Conservation (phyloP, 1,284 basidiomycete species). For the Xerocomus tenax region DNA sequence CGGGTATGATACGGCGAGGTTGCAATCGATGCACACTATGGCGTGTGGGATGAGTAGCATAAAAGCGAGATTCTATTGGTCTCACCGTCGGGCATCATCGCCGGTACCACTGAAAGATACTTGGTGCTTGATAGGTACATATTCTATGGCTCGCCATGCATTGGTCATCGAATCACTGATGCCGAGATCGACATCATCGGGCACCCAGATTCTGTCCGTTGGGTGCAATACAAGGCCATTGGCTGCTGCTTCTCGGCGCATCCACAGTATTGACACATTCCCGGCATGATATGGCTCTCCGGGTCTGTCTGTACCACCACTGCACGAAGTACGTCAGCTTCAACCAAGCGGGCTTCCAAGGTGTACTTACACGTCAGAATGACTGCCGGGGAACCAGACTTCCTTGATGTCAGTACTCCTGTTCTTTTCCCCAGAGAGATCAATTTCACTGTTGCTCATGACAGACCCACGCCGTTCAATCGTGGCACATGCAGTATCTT, state of each 20-base stretch:
- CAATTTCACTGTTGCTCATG: background rate
- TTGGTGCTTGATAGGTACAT: constrained; percentile 24
- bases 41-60: background rate
- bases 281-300: constrained; percentile 17
- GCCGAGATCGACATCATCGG: constrained; percentile 21
- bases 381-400: constrained; percentile 14
- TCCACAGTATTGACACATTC: constrained; percentile 25
- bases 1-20: constrained; percentile 5
- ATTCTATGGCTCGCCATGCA: constrained; percentile 21
- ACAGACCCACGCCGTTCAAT: background rate
- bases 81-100: constrained; percentile 14
- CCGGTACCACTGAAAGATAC: constrained; percentile 15
- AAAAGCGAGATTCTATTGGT: background rate
- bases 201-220: constrained; percentile 21
- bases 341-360: background rate
- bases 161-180: constrained; percentile 17
- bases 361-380: constrained; percentile 29
- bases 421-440: background rate
- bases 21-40: constrained; percentile 16
- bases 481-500: background rate
- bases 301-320: constrained; percentile 18
- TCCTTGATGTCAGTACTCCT: constrained; percentile 21
- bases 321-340: constrained; percentile 4
- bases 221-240: constrained; percentile 21
- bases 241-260: constrained; percentile 23